Base-by-base conservation (phyloP, 1,139 yeast genomes). In the Pichia sp. region DNA sequence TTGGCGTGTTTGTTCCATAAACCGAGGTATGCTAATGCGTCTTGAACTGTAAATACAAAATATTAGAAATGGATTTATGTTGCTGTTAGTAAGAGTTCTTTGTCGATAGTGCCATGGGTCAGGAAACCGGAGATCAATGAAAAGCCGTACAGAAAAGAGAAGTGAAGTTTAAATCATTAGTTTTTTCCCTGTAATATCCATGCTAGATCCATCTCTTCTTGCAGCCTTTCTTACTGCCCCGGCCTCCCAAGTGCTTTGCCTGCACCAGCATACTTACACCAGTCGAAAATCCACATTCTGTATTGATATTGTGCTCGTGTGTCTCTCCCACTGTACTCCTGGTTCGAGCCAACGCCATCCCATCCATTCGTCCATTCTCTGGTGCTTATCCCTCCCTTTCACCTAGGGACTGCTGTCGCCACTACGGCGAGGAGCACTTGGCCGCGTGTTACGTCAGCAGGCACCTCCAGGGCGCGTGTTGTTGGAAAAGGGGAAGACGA, bases 1-100 rank as follows among this genome's bases (percentile, higher is more conserved):
- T 93, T 93, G 69, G 98, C 99, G 72, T 92, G 97, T 76, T 93
- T 93, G 78, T 95, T 93, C 93, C 96, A 87, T 68, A 93, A 82
- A 60, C 99, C 99, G 63, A 93, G 81, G 52, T 96, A 88, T 66
- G 97, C 88, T 69, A 93, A 82, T 59, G 90, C 85, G 72, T 92
- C 97, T 80, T 89, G 96, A 76, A 93, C 90, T 81, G 64, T 31
- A 56, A 16, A 4, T 41, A 32, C 40, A 16, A 41, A 48, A 34
- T 6, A 3, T 30, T 8, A 19, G 23, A 34, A 10, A n/a, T 45
- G 38, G 5, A 19, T 34, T 30, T 44, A 15, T 32, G 41, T 36
- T 36, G 10, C 19, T 38, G 38, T 41, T 26, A 42, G 38, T 26
- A 31, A 31, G 4, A 8, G 11, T 8, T 31, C 34, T 5, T 31